phyloP scores from a whole-genome alignment of 2,329 filamentous ascomycete species.

The Huntiella decipiens region DNA sequence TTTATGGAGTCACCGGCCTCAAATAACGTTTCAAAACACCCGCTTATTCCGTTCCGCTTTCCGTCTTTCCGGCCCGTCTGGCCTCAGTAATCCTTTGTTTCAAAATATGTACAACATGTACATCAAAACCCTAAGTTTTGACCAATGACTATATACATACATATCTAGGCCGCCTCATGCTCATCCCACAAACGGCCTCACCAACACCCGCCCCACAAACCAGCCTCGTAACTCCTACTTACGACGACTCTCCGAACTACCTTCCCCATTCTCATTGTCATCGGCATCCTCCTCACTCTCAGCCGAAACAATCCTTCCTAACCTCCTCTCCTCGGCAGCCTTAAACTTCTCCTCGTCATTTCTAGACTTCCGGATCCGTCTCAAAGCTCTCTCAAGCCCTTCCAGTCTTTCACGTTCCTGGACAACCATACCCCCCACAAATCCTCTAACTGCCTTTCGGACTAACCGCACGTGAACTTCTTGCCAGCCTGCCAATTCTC shows the following conservation, averaged over 20 bases:
- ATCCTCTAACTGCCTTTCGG: constrained; percentile 50
- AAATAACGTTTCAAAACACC: too few relatives aligned
- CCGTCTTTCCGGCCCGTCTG: too few relatives aligned
- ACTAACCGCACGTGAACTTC: constrained; percentile 69
- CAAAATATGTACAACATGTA: constrained; percentile 13
- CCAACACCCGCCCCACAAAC: background rate
- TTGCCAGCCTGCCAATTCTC: constrained; percentile 85
- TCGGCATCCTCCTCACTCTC: background rate
- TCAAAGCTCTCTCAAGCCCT: constrained; percentile 60
- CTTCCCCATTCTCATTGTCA: background rate
- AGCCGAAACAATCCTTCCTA: background rate
- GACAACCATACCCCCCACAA: constrained; percentile 62
- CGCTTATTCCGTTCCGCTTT: too few relatives aligned
- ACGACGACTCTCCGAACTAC: background rate
- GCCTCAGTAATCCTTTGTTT: constrained; percentile 12
- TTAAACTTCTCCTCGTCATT: too few relatives aligned
- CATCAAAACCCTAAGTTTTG: too few relatives aligned
- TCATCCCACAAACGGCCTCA: background rate
- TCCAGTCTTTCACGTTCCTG: constrained; percentile 62
- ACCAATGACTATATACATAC: background rate
- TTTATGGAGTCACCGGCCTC: too few relatives aligned
- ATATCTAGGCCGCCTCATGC: background rate
- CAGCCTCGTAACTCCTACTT: background rate
- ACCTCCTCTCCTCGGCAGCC: background rate
- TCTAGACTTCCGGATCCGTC: constrained; percentile 28